Evolutionary conservation across 1,284 basidiomycete genomes (phyloP).

Genomic region (Dichomitus squalens): DNA sequence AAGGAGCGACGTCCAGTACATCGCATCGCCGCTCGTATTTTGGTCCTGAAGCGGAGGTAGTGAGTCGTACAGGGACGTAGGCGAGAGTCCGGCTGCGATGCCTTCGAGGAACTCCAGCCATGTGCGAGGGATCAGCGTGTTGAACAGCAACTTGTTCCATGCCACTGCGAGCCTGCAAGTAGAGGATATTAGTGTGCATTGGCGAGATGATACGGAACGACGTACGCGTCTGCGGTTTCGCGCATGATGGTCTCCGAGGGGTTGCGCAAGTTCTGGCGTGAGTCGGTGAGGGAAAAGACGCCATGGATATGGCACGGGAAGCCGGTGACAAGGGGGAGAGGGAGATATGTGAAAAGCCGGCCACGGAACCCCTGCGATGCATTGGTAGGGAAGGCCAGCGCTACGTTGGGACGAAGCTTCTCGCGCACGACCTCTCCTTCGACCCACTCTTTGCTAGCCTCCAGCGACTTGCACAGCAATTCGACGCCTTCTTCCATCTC

Average conservation of each 20-base stretch:
- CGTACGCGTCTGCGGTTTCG: conserved; percentile 44
- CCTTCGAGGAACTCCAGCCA: conserved; percentile 6
- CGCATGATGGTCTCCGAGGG: conserved; percentile 42
- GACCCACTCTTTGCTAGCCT: conserved; percentile 15
- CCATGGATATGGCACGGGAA: conserved; percentile 50
- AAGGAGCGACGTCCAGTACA: conserved; percentile 9
- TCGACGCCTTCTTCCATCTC: conserved; percentile 25
- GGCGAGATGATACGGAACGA: conserved; percentile 15
- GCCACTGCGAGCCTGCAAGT: conserved; percentile 19
- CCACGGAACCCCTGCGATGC: conserved; percentile 24
- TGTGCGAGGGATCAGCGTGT: conserved; percentile 2
- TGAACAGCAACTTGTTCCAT: conserved; percentile 25
- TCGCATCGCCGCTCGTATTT: conserved; percentile 4
- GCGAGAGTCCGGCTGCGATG: background rate
- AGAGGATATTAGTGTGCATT: background rate
- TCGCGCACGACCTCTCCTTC: conserved; percentile 33
- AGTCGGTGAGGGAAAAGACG: conserved; percentile 47
- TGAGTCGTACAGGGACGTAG: background rate
- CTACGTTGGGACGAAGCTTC: conserved; percentile 41
- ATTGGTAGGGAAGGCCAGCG: conserved; percentile 37
- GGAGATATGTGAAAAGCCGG: conserved; percentile 49
- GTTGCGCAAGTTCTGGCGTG: conserved; percentile 48
- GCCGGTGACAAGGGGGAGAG: conserved; percentile 46
- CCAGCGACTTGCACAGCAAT: conserved; percentile 28
- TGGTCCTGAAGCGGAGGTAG: conserved; percentile 2